Evolutionary conservation across 495 filamentous ascomycete species (phyloP), one percentile per base, ranked within the genome.

Genomic region (Neurospora sp.): DNA sequence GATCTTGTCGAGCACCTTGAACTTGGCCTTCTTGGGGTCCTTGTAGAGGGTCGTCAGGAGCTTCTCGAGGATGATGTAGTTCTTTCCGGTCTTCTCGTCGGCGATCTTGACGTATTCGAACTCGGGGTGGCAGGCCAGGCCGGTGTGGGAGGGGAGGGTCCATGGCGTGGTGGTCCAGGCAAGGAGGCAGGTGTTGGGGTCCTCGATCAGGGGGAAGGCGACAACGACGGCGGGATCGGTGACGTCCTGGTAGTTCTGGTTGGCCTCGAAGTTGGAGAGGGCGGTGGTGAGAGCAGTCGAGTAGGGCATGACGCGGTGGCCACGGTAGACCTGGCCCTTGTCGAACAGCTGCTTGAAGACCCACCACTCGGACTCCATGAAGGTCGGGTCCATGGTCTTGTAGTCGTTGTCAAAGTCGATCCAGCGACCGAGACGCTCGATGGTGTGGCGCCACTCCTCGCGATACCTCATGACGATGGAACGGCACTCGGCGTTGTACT

Each of bases 341-440:
- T 96, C 92, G 78, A 91, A 95, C 27, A 98, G 87, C 78, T 95
- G 90, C 82, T 95, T 96, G 86, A 97, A 97, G 54, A 96, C 92
- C 95, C 95, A 98, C 95, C 95, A 98, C 54, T 93, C 90, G 0
- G 92, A 93, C 83, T 97, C 95, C 95, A 98, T 98, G 84, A 95
- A 98, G n/a, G 83, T 88, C 2, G 91, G 85, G 82, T 98, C 91
- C 94, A 97, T 97, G 16, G 93, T 96, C 91, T 98, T 98, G 86
- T 98, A 98, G 79, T 97, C 94, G 78, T 97, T 96, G 82, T 98
- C 96, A 74, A 98, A 97, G 83, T 99, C 96, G 77, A 98, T 94
- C 96, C 96, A 99, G 72, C 96, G 92, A 66, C 96, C 96, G 38
- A 99, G 83, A 62, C 96, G 83, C 73, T 97, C 93, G 74, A 99